Evolutionary conservation across 345 rosid genomes (phyloP).

Genomic region (Gossypium bickii): DNA sequence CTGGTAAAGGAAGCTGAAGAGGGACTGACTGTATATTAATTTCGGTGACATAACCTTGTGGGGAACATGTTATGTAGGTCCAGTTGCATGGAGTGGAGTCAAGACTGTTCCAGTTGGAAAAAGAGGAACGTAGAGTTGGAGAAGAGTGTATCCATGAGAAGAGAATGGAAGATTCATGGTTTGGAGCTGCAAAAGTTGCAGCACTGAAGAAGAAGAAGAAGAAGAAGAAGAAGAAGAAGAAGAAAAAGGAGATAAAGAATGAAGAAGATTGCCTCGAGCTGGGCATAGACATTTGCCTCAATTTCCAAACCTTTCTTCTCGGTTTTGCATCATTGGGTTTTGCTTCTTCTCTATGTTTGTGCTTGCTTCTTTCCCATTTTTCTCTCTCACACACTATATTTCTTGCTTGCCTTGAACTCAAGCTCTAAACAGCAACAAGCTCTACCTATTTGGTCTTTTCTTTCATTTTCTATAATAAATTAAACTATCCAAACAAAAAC

Average conservation of each 20-base stretch:
- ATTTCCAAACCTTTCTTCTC: slow-evolving; percentile 61
- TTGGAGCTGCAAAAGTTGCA: slow-evolving; percentile 23
- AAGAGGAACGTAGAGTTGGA: slow-evolving; percentile 29
- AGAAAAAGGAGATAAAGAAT: slow-evolving; percentile 25
- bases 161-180: slow-evolving; percentile 53
- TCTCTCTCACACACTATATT: slow-evolving; percentile 28
- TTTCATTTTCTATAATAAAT: neutral
- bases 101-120: slow-evolving; percentile 56
- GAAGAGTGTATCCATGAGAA: slow-evolving; percentile 70
- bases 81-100: slow-evolving; percentile 75
- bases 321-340: slow-evolving; percentile 59
- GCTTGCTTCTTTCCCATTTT: slow-evolving; percentile 25
- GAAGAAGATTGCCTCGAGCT: slow-evolving; percentile 40
- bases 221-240: slow-evolving; percentile 14
- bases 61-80: slow-evolving; percentile 70
- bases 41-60: slow-evolving; percentile 57
- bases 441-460: neutral
- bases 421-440: slow-evolving; percentile 27
- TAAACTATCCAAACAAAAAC: slow-evolving; percentile 19
- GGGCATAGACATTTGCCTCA: slow-evolving; percentile 71
- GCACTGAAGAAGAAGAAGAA: slow-evolving; percentile 31
- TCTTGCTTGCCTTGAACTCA: slow-evolving; percentile 60
- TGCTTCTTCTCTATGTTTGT: slow-evolving; percentile 33
- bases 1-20: slow-evolving; percentile 50
- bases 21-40: slow-evolving; percentile 57